Evolutionary conservation across 768 basidiomycete species (phyloP).

Genomic region (Leccinum truebloodii): DNA sequence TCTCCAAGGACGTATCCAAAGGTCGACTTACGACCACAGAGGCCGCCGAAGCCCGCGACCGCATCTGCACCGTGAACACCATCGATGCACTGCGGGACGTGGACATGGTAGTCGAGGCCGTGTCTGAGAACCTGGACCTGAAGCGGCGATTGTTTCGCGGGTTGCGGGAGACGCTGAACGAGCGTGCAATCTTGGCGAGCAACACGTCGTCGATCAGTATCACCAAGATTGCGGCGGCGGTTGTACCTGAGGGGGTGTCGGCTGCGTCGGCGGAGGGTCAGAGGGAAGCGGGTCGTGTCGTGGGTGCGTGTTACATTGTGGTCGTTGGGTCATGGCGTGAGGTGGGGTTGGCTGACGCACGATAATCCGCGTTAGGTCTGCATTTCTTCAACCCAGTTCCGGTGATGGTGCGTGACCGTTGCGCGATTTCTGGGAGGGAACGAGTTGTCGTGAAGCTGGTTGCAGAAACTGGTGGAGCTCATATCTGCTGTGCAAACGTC

Average conservation of each 20-base stretch:
- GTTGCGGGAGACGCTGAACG: slow-evolving; percentile 66
- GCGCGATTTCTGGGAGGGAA: background rate
- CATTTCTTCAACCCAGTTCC: slow-evolving; percentile 98
- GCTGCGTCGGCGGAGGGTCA: slow-evolving; percentile 65
- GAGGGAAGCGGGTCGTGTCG: slow-evolving; percentile 69
- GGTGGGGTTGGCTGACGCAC: background rate
- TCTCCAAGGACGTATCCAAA: slow-evolving; percentile 89
- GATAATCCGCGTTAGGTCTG: slow-evolving; percentile 48
- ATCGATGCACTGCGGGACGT: slow-evolving; percentile 69
- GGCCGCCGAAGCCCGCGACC: slow-evolving; percentile 70
- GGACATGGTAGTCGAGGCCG: slow-evolving; percentile 94
- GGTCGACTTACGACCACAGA: slow-evolving; percentile 68
- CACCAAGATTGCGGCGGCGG: slow-evolving; percentile 87
- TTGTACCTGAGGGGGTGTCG: slow-evolving; percentile 57
- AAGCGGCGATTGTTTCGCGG: slow-evolving; percentile 77
- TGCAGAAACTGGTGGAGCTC: slow-evolving; percentile 89
- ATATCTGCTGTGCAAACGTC: slow-evolving; percentile 94
- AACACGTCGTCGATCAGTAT: slow-evolving; percentile 96
- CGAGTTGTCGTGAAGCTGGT: background rate
- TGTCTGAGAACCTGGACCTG: slow-evolving; percentile 77
- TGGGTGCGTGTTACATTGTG: slow-evolving; percentile 51
- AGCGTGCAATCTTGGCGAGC: slow-evolving; percentile 79
- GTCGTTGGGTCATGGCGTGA: background rate
- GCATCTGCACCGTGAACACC: slow-evolving; percentile 63
- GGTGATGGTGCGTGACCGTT: slow-evolving; percentile 68